Evolutionary conservation across 805 yeast genomes (phyloP).

Genomic region (Cephaloascus fragrans): DNA sequence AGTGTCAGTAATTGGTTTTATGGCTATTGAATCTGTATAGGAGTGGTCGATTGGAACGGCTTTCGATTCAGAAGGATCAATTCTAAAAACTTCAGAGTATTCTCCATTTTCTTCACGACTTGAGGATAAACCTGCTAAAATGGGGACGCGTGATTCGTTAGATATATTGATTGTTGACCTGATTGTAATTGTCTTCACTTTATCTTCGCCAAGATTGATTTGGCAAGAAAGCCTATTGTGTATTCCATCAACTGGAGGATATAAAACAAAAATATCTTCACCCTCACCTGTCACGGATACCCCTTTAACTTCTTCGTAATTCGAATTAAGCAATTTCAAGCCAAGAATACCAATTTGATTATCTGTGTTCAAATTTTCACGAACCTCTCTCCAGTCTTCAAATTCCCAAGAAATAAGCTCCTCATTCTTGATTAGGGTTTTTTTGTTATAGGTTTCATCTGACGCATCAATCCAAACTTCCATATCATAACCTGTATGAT

Average conservation of each 20-base stretch:
- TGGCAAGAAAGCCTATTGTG: slow-evolving; percentile 74
- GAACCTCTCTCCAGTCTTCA: slow-evolving; percentile 83
- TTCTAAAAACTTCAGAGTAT: slow-evolving; percentile 15
- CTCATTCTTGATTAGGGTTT: slow-evolving; percentile 33
- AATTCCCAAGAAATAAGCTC: slow-evolving; percentile 74
- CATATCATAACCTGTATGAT: slow-evolving; percentile 80
- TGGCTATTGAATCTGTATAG: slow-evolving; percentile 42
- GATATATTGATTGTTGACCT: slow-evolving; percentile 65
- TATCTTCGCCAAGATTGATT: slow-evolving; percentile 58
- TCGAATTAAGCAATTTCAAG: slow-evolving; percentile 45
- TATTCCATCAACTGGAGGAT: slow-evolving; percentile 50
- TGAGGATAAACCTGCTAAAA: slow-evolving; percentile 31
- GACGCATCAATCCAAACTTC: slow-evolving; percentile 69
- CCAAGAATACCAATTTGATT: slow-evolving; percentile 53
- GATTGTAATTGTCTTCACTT: slow-evolving; percentile 68
- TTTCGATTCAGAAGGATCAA: slow-evolving; percentile 47
- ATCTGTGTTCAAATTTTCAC: slow-evolving; percentile 70
- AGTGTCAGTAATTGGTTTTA: slow-evolving; percentile 53
- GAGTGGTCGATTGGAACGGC: slow-evolving; percentile 71
- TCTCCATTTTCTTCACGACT: slow-evolving; percentile 15
- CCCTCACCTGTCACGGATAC: slow-evolving; percentile 77
- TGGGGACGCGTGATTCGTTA: slow-evolving; percentile 55
- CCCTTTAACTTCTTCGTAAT: slow-evolving; percentile 41
- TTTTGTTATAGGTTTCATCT: slow-evolving; percentile 10
- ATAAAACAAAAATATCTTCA: slow-evolving; percentile 59